Evolutionary conservation across 371 early-diverging fungal genomes (phyloP).

Genomic region (Actinomucor elegans): DNA sequence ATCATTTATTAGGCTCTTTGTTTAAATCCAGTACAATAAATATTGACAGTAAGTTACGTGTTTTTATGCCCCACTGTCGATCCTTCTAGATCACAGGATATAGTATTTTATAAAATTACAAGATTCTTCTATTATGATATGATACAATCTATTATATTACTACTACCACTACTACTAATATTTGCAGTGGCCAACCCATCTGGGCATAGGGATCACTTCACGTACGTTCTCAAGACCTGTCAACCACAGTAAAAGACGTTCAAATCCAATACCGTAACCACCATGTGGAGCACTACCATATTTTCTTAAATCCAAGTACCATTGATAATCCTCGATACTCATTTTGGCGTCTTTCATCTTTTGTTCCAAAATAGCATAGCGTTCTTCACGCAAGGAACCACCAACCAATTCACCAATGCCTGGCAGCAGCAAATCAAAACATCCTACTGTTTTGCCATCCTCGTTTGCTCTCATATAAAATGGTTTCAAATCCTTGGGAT

Average conservation of each 20-base stretch:
- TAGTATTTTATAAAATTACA: too few relatives aligned
- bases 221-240: slow-evolving; percentile 83
- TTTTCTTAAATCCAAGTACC: slow-evolving; percentile 87
- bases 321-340: slow-evolving; percentile 69
- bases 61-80: too few relatives aligned
- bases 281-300: slow-evolving; percentile 89
- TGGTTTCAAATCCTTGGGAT: slow-evolving; percentile 81
- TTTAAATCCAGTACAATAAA: too few relatives aligned
- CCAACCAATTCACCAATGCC: slow-evolving; percentile 89
- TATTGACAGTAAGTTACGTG: too few relatives aligned
- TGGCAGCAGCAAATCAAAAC: slow-evolving; percentile 89
- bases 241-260: slow-evolving; percentile 76
- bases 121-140: too few relatives aligned
- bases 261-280: slow-evolving; percentile 94
- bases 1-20: too few relatives aligned
- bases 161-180: too few relatives aligned
- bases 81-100: too few relatives aligned
- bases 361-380: slow-evolving; percentile 51
- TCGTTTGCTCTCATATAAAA: slow-evolving; percentile 89
- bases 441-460: slow-evolving; percentile 71
- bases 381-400: slow-evolving; percentile 86
- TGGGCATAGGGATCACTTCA: slow-evolving; percentile 84
- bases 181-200: slow-evolving; percentile 59
- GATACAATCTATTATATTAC: too few relatives aligned
- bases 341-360: slow-evolving; percentile 61